phyloP scores from a whole-genome alignment of 2,329 filamentous ascomycete species.

The Pestalotiopsis sp. region DNA sequence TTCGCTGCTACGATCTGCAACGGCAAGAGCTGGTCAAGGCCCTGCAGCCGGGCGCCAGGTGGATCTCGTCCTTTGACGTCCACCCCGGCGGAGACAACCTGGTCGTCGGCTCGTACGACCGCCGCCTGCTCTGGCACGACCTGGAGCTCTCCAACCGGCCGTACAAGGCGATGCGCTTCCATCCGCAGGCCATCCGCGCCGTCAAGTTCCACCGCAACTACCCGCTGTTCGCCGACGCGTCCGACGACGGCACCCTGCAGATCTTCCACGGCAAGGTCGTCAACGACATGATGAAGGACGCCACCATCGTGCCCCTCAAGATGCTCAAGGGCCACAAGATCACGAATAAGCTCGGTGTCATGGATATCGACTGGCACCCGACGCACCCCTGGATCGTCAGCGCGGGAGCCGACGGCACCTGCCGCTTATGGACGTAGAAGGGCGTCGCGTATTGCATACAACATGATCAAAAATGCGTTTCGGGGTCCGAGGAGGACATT shows the following conservation, averaged over 20 bases:
- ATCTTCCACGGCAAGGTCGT: conserved; percentile 98
- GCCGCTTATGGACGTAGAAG: conserved; percentile 78
- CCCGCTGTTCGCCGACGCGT: conserved; percentile 89
- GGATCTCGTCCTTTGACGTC: conserved; percentile 93
- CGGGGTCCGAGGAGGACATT: neutral
- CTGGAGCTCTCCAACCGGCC: conserved; percentile 87
- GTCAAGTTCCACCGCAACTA: conserved; percentile 83
- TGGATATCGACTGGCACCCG: conserved; percentile 96
- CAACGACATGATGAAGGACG: conserved; percentile 92
- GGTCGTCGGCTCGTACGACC: conserved; percentile 92
- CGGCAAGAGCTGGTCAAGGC: conserved; percentile 91
- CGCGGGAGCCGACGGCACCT: conserved; percentile 91
- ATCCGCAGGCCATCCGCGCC: conserved; percentile 85
- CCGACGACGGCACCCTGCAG: conserved; percentile 91
- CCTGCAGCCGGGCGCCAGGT: conserved; percentile 85
- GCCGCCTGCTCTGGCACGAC: conserved; percentile 94
- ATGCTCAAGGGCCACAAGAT: conserved; percentile 89
- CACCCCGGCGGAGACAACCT: conserved; percentile 93
- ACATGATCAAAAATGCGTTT: neutral
- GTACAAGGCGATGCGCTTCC: conserved; percentile 96
- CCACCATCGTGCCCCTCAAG: conserved; percentile 94
- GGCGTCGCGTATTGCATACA: neutral
- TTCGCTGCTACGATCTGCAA: conserved; percentile 92
- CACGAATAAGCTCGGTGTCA: conserved; percentile 81
- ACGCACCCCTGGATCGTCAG: conserved; percentile 92